These are phyloP conservation scores for Fusarium succisae DNA, from an alignment of 2,329 filamentous ascomycete genomes.

Conservation along the genomic window DNA sequence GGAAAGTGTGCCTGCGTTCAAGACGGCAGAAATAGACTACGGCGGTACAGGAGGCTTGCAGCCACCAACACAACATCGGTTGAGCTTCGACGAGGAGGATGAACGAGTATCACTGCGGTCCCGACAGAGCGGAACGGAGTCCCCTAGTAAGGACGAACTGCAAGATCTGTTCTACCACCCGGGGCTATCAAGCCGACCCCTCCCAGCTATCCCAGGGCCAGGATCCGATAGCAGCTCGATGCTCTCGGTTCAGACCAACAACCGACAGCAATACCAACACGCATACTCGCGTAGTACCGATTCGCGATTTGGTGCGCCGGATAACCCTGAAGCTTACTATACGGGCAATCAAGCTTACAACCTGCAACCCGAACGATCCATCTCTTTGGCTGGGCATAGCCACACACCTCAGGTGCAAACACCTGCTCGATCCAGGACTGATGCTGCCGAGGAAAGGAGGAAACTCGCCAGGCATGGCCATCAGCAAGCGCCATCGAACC, in stretches of 20 bases:
- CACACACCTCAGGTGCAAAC: slow-evolving; percentile 81
- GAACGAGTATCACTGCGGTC: slow-evolving; percentile 71
- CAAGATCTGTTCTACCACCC: slow-evolving; percentile 96
- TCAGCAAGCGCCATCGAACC: slow-evolving; percentile 59
- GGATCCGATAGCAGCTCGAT: slow-evolving; percentile 69
- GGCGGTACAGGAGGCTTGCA: slow-evolving; percentile 90
- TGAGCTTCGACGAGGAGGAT: slow-evolving; percentile 94
- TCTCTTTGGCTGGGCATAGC: slow-evolving; percentile 84
- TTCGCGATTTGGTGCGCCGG: slow-evolving; percentile 51
- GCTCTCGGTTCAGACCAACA: slow-evolving; percentile 55
- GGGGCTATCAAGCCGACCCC: slow-evolving; percentile 73
- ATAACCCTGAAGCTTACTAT: slow-evolving; percentile 62
- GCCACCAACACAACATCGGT: slow-evolving; percentile 74
- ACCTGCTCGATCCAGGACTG: slow-evolving; percentile 92
- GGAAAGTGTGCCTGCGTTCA: slow-evolving; percentile 53
- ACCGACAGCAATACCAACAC: slow-evolving; percentile 58
- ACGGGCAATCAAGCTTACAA: slow-evolving; percentile 49
- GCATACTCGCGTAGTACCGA: slow-evolving; percentile 60
- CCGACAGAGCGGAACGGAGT: slow-evolving; percentile 69
- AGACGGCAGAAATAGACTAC: slow-evolving; percentile 81
- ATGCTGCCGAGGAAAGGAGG: slow-evolving; percentile 79
- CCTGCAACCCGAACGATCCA: slow-evolving; percentile 72
- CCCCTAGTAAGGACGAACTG: slow-evolving; percentile 75
- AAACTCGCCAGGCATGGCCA: slow-evolving; percentile 61
- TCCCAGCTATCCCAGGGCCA: slow-evolving; percentile 68